Evolutionary conservation across 305 asterid species (phyloP).

Genomic region (Fraxinus nigra): DNA sequence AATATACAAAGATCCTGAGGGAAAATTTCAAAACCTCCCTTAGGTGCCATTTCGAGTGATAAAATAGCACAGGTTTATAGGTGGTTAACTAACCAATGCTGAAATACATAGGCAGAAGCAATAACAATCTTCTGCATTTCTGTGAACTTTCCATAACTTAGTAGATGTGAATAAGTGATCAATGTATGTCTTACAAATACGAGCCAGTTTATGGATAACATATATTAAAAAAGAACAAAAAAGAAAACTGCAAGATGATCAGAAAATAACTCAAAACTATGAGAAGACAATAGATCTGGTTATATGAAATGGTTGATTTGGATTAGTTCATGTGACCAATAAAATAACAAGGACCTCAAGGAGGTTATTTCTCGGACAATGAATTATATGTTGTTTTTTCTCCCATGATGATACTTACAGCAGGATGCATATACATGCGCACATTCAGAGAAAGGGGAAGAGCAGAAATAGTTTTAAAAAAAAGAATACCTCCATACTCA

Average conservation of each 20-base stretch:
- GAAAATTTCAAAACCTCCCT: neutral
- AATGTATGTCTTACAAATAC: neutral
- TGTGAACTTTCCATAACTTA: slow-evolving; percentile 8
- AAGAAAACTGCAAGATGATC: neutral
- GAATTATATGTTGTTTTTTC: slow-evolving; percentile 11
- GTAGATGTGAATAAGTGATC: neutral
- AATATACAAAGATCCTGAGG: neutral
- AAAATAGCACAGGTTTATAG: neutral
- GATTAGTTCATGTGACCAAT: neutral
- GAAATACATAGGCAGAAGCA: neutral
- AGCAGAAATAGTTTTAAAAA: neutral
- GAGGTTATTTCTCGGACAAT: slow-evolving; percentile 4
- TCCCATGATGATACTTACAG: neutral
- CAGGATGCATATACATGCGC: neutral
- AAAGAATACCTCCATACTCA: slow-evolving; percentile 84
- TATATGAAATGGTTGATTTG: neutral
- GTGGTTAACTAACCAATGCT: neutral
- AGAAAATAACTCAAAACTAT: neutral
- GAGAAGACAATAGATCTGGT: neutral
- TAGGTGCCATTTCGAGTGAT: neutral
- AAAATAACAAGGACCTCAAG: neutral
- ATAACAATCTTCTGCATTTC: neutral
- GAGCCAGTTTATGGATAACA: neutral
- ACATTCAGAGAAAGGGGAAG: slow-evolving; percentile 17
- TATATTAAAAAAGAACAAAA: neutral